Evolutionary conservation across 164 flowering plant genomes (phyloP), one percentile per base, ranked within the genome.

Genomic region (Echeveria elegans): DNA sequence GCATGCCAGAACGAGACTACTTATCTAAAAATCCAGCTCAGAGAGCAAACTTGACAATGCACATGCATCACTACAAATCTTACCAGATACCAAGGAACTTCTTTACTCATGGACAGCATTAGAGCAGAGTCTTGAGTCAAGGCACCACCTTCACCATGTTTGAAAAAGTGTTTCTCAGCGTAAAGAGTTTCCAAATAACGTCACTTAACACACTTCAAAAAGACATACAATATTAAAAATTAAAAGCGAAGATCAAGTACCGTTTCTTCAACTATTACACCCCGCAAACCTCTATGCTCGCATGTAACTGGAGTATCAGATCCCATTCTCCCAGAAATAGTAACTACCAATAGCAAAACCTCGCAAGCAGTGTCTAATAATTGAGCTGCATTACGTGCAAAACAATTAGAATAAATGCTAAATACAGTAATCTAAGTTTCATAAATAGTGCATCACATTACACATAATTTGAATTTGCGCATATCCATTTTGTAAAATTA

Each of bases 71-170:
- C 4, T 65, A n/a, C 56, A 26, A 61, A 37, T 69, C 86, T 80
- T 73, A 95, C 99, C 87, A 95, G 75, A 74, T 85, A 95, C 99
- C 99, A 95, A 5, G 96, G 98, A 66, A 90, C 98, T 76, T 95
- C 97, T 71, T 92, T 88, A 66, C 84, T 90, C 92, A 79, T 84
- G 47, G 97, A 90, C n/a, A 88, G 76, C 96, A 92, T 90, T 78
- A 92, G 77, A 67, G 97, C 97, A 65, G 98, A 92, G 76, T 95
- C 99, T 71, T 92, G 98, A 68, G 90, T 86, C 99, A 97, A 95
- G 0, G 99, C 88, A 69, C 98, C 97, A 65, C 97, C 82, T 79
- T 95, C 98, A 78, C 88, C 92, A 79, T 92, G 99, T 72, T 92
- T 95, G 71, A 95, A 73, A 74, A 92, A 95, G 71, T 89, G 94